phyloP scores from a whole-genome alignment of 2,329 filamentous ascomycete genomes.

The Conoideocrella luteorostrata region DNA sequence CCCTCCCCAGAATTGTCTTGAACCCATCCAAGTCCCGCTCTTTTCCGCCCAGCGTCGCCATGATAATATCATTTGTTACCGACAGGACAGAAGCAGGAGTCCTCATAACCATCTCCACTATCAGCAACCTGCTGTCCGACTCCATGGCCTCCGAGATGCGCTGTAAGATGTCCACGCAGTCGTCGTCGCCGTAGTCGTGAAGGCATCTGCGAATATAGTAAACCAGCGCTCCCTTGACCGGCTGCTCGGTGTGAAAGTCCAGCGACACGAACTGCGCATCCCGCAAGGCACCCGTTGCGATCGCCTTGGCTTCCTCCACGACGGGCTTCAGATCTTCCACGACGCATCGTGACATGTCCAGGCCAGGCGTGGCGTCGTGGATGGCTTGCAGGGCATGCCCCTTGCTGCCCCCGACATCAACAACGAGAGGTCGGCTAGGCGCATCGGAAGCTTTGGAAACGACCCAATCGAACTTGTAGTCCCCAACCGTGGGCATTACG shows the following conservation, averaged over 20 bases:
- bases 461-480: slow-evolving; percentile 27
- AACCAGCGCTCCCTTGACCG: slow-evolving; percentile 21
- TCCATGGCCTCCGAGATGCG: slow-evolving; percentile 22
- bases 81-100: slow-evolving; percentile 19
- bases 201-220: slow-evolving; percentile 31
- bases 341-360: slow-evolving; percentile 9
- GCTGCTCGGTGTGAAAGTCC: slow-evolving; percentile 17
- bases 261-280: slow-evolving; percentile 2
- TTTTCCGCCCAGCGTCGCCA: slow-evolving; percentile 26
- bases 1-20: slow-evolving; percentile 15
- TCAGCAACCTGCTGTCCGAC: slow-evolving; percentile 25
- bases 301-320: slow-evolving; percentile 16
- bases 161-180: slow-evolving; percentile 23
- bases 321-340: slow-evolving; percentile 11
- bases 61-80: slow-evolving; percentile 24
- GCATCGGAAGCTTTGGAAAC: slow-evolving; percentile 1
- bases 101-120: slow-evolving; percentile 25
- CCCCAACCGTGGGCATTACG: slow-evolving; percentile 17
- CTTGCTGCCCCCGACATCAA: slow-evolving; percentile 14
- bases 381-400: slow-evolving; percentile 17
- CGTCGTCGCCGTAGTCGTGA: slow-evolving; percentile 30
- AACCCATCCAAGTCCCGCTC: slow-evolving; percentile 23
- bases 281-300: slow-evolving; percentile 6
- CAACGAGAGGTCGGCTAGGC: slow-evolving; percentile 9
- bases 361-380: slow-evolving; percentile 1